Evolutionary conservation across 257 asterid species (phyloP), one percentile per base, ranked within the genome.

Genomic region (Plectranthus barbatus): DNA sequence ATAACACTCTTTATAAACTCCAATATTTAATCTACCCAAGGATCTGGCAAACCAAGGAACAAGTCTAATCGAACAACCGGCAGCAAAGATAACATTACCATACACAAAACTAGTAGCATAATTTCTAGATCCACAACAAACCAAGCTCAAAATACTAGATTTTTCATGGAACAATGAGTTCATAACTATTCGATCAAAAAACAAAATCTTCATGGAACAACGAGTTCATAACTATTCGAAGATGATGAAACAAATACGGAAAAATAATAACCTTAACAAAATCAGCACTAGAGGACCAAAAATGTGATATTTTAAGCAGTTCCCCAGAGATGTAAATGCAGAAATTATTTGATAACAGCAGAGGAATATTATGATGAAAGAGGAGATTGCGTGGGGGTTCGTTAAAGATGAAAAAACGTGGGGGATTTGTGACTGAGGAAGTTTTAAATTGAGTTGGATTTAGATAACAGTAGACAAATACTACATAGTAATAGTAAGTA

Each of bases 41-140:
- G 36, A 31, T 31, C 36, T 6, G 5, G 36, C 36, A 31, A 31
- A 31, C 6, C 11, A 55, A 58, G 33, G 57, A 63, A 17, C 18
- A 44, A 11, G 50, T 24, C 26, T 44, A 47, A 47, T 26, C 15
- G 48, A 40, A 56, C 39, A 69, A 20, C 3, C 0, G 5, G 48
- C 24, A 34, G 4, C 13, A 15, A 23, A 23, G 11, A 14, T 41
- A 44, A 44, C 46, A 62, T 21, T 31, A n/a, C 8, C 37, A 4
- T 14, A 21, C 29, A 23, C 29, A 23, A 23, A 23, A n/a, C 34
- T 26, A 41, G 39, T 10, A 48, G 59, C 57, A 20, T 39, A 39
- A 55, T 11, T 17, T 52, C 34, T 6, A 76, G 81, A 76, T 76
- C 81, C 69, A 51, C 41, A 9, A 47, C 26, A 55, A 50, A 60